Evolutionary conservation across 1,284 basidiomycete genomes (phyloP), one percentile per base, ranked within the genome.

Genomic region (Cryptococcus sp.): DNA sequence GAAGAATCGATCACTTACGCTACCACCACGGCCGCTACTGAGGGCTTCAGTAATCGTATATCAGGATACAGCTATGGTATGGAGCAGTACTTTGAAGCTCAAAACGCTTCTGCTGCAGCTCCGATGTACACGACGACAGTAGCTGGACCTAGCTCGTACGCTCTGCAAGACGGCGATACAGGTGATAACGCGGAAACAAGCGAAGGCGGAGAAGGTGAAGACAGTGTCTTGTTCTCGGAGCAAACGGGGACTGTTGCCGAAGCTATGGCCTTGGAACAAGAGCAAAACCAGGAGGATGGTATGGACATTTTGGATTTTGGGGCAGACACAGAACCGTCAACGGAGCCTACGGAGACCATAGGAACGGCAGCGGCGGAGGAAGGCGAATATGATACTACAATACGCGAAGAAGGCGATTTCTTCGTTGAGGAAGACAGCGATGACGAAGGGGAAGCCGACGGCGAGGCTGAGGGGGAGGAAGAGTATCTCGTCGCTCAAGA

Each of bases 171-270:
- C 16, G 51, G 49, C 31, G 41, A 35, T 8, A 25, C 31, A 6
- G 17, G 48, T 31, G 19, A 56, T 23, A 15, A 38, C 16, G 20
- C 57, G 20, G 59, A 53, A 17, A 68, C 67, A 31, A 65, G 60
- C 53, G 72, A 71, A 47, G 65, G 59, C 5, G 67, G 61, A 1
- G 65, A 65, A n/a, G 64, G 59, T 0, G 67, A 66, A 20, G 62
- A 56, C 5, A 71, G 70, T 41, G 65, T 74, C 1, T 60, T 77
- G 42, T 77, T 75, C 50, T 77, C 75, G 0, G 75, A 77, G 47
- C 67, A 71, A 54, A 50, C 54, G 16, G 52, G 47, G 23, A 40
- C 10, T 7, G 17, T 39, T 20, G 22, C n/a, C 8, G 50, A 39
- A 27, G 31, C 31, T 35, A 40, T 31, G 4, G 23, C 39, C 42